phyloP scores from a whole-genome alignment of 192 early-diverging fungal genomes.

The Lobosporangium transversale region DNA sequence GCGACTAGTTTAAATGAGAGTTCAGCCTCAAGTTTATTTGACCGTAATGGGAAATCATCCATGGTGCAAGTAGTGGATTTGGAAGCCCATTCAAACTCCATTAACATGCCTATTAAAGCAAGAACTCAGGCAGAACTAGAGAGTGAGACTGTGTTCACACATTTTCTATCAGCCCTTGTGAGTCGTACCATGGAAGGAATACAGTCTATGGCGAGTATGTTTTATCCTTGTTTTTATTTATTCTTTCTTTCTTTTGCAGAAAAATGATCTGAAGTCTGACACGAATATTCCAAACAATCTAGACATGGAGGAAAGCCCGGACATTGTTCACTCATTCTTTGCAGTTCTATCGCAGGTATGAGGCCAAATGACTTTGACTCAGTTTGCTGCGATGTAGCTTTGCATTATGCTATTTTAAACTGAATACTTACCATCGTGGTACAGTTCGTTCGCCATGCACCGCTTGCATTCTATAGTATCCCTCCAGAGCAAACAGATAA shows the following conservation, averaged over 20 bases:
- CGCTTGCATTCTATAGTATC: conserved; percentile 59
- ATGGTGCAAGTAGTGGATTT: conserved; percentile 16
- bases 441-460: conserved; percentile 61
- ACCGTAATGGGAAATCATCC: not conserved
- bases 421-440: not conserved
- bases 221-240: not conserved
- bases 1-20: conserved; percentile 15
- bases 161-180: conserved; percentile 39
- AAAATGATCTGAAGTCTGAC: no score
- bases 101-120: not conserved
- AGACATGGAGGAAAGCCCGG: conserved; percentile 67
- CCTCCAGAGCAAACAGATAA: conserved; percentile 55
- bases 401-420: no score
- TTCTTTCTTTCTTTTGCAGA: not conserved
- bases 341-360: conserved; percentile 59
- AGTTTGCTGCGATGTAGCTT: no score
- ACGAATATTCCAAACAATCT: no score
- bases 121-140: conserved; percentile 19
- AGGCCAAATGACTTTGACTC: no score
- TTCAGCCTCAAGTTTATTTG: not conserved
- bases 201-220: conserved; percentile 48
- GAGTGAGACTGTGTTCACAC: conserved; percentile 31
- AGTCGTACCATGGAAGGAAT: conserved; percentile 57
- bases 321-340: conserved; percentile 62
- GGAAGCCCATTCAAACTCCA: not conserved